Conservation (phyloP, 75 land plant genomes). For the Cunninghamia lanceolata region DNA sequence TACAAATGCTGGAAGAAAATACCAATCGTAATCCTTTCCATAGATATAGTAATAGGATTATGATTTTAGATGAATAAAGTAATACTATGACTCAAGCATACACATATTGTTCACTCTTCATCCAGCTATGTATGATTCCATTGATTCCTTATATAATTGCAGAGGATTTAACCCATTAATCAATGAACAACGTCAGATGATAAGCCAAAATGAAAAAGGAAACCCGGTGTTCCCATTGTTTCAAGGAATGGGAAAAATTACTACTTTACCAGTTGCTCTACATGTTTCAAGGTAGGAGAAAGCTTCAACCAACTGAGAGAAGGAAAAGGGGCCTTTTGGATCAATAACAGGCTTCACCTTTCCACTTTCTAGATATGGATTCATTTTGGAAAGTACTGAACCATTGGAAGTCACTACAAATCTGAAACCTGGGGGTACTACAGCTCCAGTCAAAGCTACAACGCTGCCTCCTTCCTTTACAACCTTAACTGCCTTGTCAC, state of each 20-base stretch:
- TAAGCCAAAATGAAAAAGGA: background rate
- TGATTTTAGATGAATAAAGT: too few relatives aligned
- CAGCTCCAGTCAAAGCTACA: slow-evolving; percentile 61
- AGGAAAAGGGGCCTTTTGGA: slow-evolving; percentile 68
- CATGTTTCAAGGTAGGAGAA: slow-evolving; percentile 76
- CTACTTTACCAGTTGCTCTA: slow-evolving; percentile 80
- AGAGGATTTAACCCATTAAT: background rate
- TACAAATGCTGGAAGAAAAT: background rate
- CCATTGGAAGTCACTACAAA: slow-evolving; percentile 80
- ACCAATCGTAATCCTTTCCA: background rate
- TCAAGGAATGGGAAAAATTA: slow-evolving; percentile 79
- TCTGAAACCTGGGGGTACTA: slow-evolving; percentile 66
- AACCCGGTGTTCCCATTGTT: background rate
- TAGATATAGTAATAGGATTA: background rate
- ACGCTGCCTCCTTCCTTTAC: slow-evolving; percentile 83
- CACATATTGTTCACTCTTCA: background rate
- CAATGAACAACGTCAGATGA: background rate
- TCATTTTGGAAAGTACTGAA: slow-evolving; percentile 52
- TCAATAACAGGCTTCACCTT: slow-evolving; percentile 77
- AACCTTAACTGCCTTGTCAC: slow-evolving; percentile 73
- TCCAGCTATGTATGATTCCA: background rate
- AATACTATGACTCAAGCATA: background rate
- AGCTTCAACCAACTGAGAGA: slow-evolving; percentile 60
- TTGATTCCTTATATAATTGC: background rate
- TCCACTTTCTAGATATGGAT: slow-evolving; percentile 75